phyloP scores from a whole-genome alignment of 73 alveolate species.

The Breviolum minutum region DNA sequence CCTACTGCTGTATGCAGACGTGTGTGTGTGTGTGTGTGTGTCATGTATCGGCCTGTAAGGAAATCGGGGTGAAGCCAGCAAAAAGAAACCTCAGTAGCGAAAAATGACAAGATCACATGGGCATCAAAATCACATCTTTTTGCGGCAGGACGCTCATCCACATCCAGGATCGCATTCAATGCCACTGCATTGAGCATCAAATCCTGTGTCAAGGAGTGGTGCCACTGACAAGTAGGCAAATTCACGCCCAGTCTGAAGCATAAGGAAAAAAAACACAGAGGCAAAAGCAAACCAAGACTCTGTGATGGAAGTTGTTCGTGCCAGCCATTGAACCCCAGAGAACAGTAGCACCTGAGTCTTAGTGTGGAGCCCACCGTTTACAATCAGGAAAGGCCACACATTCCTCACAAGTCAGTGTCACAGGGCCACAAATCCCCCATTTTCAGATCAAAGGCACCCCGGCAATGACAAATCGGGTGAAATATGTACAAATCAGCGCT shows the following conservation, averaged over 20 bases:
- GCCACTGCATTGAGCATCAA: constrained; percentile 46
- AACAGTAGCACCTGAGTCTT: constrained; percentile 1
- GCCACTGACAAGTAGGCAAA: background rate
- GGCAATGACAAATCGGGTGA: constrained; percentile 19
- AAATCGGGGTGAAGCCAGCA: constrained; percentile 27
- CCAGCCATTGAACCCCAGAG: constrained; percentile 4
- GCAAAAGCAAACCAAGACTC: background rate
- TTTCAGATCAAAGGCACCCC: background rate
- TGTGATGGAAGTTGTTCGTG: constrained; percentile 3
- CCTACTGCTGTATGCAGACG: too few species aligned
- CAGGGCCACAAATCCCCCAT: background rate
- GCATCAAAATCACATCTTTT: background rate
- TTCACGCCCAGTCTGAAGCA: too few species aligned
- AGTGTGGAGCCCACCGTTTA: background rate
- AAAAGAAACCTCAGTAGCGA: background rate
- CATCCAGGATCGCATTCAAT: constrained; percentile 7
- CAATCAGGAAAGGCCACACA: background rate
- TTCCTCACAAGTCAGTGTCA: background rate
- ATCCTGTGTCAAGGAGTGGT: background rate
- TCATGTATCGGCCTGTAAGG: background rate
- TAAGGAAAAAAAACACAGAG: too few species aligned
- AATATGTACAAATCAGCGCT: background rate
- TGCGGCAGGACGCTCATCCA: background rate
- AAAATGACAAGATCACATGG: background rate
- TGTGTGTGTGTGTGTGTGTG: too few species aligned